Evolutionary conservation across 164 flowering plant genomes (phyloP).

Genomic region (Tetracentron sinense): DNA sequence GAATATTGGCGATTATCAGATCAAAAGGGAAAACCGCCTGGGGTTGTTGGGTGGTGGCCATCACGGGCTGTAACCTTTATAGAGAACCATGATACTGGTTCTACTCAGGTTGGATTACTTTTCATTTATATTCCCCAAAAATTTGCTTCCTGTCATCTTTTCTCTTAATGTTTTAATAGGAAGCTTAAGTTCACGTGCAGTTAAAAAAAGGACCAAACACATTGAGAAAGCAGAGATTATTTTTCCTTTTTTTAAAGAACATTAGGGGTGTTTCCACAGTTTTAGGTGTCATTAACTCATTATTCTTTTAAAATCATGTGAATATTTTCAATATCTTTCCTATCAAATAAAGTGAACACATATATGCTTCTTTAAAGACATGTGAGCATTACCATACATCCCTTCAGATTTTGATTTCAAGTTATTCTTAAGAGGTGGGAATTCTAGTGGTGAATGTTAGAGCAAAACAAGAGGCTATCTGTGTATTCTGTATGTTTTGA

Average conservation of each 20-base stretch:
- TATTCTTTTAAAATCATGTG: too few relatives aligned
- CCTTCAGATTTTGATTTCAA: background rate
- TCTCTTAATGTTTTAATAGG: background rate
- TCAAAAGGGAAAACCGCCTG: constrained; percentile 88
- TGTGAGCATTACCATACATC: background rate
- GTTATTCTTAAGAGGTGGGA: background rate
- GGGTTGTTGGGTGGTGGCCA: constrained; percentile 99
- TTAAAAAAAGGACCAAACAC: background rate
- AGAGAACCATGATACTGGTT: constrained; percentile 99
- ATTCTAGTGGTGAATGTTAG: background rate
- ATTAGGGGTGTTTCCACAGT: background rate
- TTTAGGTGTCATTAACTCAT: background rate
- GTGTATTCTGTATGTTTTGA: too few relatives aligned
- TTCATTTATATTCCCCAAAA: background rate
- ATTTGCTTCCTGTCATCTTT: background rate
- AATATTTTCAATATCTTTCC: background rate
- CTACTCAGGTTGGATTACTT: constrained; percentile 76
- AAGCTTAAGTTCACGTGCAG: background rate
- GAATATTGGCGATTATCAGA: constrained; percentile 98
- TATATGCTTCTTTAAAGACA: background rate
- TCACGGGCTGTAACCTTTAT: constrained; percentile 98
- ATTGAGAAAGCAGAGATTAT: background rate
- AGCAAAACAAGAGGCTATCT: background rate
- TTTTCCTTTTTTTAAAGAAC: too few relatives aligned
- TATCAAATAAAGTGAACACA: background rate